Base-by-base conservation (phyloP, 805 yeast genomes). In the Starmerella bombi region DNA sequence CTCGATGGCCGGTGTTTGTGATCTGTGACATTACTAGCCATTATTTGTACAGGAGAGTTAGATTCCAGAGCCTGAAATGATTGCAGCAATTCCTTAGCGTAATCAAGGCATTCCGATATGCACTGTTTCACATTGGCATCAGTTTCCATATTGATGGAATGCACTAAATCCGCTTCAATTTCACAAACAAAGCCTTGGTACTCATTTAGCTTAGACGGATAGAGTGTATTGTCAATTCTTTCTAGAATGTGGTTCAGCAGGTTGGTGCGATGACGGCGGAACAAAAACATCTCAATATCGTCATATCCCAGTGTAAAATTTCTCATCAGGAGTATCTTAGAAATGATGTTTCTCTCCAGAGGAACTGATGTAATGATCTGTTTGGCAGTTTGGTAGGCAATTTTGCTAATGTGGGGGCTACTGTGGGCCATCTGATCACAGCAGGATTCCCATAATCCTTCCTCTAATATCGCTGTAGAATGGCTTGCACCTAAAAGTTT, bases 371-470 rank as follows among this genome's bases (percentile, higher is more conserved):
- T 12, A 16, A 51, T 19, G 7, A 52, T 46, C 3, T 32, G 16
- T 16, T 39, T 37, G 10, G 45, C 36, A 4, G 51, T 41, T 4
- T 37, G 34, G 32, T 45, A 51, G 6, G 54, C 45, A 5, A 32
- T 28, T 2, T 41, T 37, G 19, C 40, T 31, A 7, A 45, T 28
- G 15, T 25, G 35, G 8, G 29, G 28, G 2, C 38, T 37, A 8
- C 29, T 5, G 17, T 39, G 34, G 3, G 42, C 42, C 39, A 49
- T 42, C 14, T 49, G 41, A 2, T 53, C 54, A 9, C 46, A 39
- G 29, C 53, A 37, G 2, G 33, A 10, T 15, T 51, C 50, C 58
- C 59, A 54, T 12, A 45, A 36, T 1, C 42, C 45, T 2, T 44
- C 36, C 12, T 41, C 34, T 5, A 54, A 29, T 12, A 43, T 5